Conservation (phyloP, 2,329 filamentous ascomycete species). For the Parascedosporium putredinis region DNA sequence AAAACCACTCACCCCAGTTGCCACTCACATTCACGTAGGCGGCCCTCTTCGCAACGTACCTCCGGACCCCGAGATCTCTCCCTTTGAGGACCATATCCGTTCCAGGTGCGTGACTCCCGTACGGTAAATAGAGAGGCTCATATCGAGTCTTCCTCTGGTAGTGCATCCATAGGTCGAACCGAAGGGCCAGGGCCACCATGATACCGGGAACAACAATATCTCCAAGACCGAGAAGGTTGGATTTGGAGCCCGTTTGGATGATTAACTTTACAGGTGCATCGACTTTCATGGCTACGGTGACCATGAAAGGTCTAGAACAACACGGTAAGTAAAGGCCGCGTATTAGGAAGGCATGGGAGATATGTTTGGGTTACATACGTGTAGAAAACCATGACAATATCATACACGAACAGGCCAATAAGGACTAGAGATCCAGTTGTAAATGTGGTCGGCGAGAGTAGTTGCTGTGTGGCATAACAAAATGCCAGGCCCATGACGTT, state of each 20-base stretch:
- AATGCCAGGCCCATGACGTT: constrained; percentile 83
- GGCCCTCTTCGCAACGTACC: constrained; percentile 18
- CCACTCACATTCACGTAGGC: constrained; percentile 22
- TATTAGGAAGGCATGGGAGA: too few relatives aligned
- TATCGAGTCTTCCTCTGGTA: constrained; percentile 59
- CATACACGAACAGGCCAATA: constrained; percentile 78
- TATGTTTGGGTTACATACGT: too few relatives aligned
- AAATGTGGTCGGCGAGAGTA: constrained; percentile 86
- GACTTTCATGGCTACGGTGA: constrained; percentile 76
- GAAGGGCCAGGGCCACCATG: constrained; percentile 74
- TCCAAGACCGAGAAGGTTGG: constrained; percentile 81
- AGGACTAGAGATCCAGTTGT: constrained; percentile 70
- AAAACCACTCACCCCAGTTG: constrained; percentile 74
- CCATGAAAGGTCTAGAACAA: constrained; percentile 63
- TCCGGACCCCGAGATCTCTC: constrained; percentile 19
- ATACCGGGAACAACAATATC: constrained; percentile 91
- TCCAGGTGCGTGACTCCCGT: too few relatives aligned
- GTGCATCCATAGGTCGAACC: constrained; percentile 82
- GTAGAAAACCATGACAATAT: constrained; percentile 87
- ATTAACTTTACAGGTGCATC: constrained; percentile 91
- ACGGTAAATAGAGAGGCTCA: too few relatives aligned
- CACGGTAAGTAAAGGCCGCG: too few relatives aligned
- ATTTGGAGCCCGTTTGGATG: constrained; percentile 56
- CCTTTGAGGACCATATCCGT: too few relatives aligned
- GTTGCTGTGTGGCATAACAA: constrained; percentile 69